These are phyloP conservation scores for Trichomonas gallinae DNA, from an alignment of 208 protist species.

Conservation along the genomic window DNA sequence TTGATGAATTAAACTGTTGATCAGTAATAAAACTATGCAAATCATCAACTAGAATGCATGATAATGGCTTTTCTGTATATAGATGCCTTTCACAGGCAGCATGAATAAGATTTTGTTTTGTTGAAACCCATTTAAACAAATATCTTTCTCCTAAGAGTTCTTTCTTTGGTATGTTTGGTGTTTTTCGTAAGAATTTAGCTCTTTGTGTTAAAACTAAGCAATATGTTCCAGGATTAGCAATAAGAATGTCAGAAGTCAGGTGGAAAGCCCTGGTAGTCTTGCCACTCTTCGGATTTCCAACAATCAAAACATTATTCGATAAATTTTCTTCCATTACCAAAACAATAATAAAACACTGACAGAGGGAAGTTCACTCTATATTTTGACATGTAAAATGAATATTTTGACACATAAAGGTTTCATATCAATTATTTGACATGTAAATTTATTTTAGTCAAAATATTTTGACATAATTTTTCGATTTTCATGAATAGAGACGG, in stretches of 20 bases:
- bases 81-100: neutral
- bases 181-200: neutral
- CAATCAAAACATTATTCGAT: neutral
- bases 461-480: no score
- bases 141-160: neutral
- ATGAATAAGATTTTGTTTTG: neutral
- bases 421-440: no score
- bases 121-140: neutral
- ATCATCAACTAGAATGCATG: neutral
- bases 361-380: neutral
- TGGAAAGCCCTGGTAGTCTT: neutral
- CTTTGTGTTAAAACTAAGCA: neutral
- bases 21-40: neutral
- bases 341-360: neutral
- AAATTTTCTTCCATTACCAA: neutral
- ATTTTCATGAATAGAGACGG: no score
- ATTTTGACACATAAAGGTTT: no score
- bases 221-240: neutral
- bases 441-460: no score
- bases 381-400: no score
- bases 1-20: neutral
- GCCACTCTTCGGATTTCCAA: neutral
- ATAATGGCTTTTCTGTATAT: neutral
- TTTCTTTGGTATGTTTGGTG: neutral
- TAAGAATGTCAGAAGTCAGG: neutral